phyloP scores from a whole-genome alignment of 1,139 yeast genomes.

The Kodamaea arcana region DNA sequence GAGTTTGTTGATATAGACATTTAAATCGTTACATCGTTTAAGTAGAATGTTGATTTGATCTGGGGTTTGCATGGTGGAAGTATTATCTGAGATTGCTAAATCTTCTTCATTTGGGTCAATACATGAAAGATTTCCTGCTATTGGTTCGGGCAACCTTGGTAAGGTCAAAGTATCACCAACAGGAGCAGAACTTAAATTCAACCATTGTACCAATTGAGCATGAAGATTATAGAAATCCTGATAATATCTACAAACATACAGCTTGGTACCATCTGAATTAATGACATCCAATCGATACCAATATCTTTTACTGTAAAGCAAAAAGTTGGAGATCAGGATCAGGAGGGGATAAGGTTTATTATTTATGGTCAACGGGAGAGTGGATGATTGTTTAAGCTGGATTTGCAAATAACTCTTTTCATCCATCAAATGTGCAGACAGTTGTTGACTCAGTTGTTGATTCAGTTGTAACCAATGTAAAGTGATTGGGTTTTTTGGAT shows the following conservation, averaged over 20 bases:
- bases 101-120: slow-evolving; percentile 1
- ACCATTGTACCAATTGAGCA: slow-evolving; percentile 20
- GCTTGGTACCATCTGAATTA: slow-evolving; percentile 27
- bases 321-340: slow-evolving; percentile 32
- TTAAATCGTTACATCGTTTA: slow-evolving; percentile 32
- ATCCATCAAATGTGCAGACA: slow-evolving; percentile 8
- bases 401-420: slow-evolving; percentile 18
- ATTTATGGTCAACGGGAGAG: slow-evolving; percentile 27
- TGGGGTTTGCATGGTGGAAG: slow-evolving; percentile 2
- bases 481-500: slow-evolving; percentile 33
- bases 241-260: slow-evolving; percentile 35
- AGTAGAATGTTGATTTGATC: slow-evolving; percentile 17
- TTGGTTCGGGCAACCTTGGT: slow-evolving; percentile 44
- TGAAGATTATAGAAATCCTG: slow-evolving; percentile 44
- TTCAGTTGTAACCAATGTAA: slow-evolving; percentile 32
- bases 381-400: slow-evolving; percentile 16
- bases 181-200: slow-evolving; percentile 14
- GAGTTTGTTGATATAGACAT: slow-evolving; percentile 29
- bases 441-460: slow-evolving; percentile 3
- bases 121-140: slow-evolving; percentile 19
- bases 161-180: slow-evolving; percentile 18
- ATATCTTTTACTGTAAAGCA: slow-evolving; percentile 31
- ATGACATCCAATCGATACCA: slow-evolving; percentile 43
- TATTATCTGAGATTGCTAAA: not conserved
- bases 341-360: slow-evolving; percentile 29